Base-by-base conservation (phyloP, 1,139 yeast species). In the Ashbya aceris region DNA sequence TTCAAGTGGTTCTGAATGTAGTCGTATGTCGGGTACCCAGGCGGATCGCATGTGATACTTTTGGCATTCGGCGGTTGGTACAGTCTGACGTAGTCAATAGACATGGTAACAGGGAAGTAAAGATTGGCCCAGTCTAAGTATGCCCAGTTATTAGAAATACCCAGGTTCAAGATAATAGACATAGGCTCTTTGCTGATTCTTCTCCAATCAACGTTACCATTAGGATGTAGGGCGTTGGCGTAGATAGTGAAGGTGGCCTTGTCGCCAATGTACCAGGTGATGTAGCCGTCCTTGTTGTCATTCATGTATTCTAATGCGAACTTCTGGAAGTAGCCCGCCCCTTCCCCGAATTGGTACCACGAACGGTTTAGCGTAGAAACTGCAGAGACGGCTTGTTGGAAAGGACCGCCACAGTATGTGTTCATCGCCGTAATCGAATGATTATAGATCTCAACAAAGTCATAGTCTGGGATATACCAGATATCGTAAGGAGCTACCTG, bases 401-500 rank as follows among this genome's bases (percentile, higher is more conserved):
- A 75, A 1, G 91, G 89, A 35, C 94, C 93, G 48, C 95, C 95
- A 33, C 81, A 69, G 66, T 82, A 84, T 0, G 80, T 68, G 60
- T 84, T 84, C 82, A 84, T 79, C 13, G 74, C 64, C 1, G 94
- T 80, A 29, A 77, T 68, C 1, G 79, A 62, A 28, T 52, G 51
- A 62, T 85, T 83, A 61, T 78, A 66, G 43, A 85, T 65, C 53
- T 77, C 81, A 41, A 84, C 61, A 51, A 72, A 83, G 46, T 79
- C 76, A 56, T 83, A 83, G 61, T 85, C 87, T 2, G 94, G 94
- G 56, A 73, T 70, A 60, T 82, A 83, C 94, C 94, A 85, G 51
- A 83, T 76, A 61, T 85, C 95, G 57, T 76, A 76, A 1, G 95
- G 95, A 2, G 95, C 95, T 51, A 83, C 65, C 66, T 85, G 95